Conservation (phyloP, 1,139 yeast genomes). For the Debaryomycetaceae sp. region DNA sequence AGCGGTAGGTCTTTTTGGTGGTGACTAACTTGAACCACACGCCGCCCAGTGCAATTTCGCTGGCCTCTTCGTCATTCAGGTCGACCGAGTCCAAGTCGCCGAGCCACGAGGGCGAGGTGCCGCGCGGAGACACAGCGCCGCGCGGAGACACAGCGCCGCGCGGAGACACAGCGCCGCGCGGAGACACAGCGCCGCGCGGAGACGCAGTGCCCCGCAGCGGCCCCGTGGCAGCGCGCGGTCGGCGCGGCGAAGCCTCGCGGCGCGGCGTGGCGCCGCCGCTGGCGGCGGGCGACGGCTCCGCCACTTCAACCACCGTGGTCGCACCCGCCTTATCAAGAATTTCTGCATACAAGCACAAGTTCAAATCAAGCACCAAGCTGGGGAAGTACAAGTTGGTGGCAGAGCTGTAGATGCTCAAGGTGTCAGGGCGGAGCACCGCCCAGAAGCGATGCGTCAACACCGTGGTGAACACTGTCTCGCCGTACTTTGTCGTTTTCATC, state of each 20-base stretch:
- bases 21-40: slow-evolving; percentile 58
- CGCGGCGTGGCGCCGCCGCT: slow-evolving; percentile 5
- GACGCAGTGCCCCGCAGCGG: too few relatives aligned
- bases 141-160: too few relatives aligned
- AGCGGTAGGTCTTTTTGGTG: slow-evolving; percentile 54
- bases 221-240: too few relatives aligned
- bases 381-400: slow-evolving; percentile 86
- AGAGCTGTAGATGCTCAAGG: slow-evolving; percentile 63
- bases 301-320: too few relatives aligned
- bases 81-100: slow-evolving; percentile 17
- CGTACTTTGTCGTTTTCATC: slow-evolving; percentile 43
- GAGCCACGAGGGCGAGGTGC: too few relatives aligned
- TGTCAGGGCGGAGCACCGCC: slow-evolving; percentile 71
- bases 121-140: too few relatives aligned
- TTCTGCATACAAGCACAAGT: slow-evolving; percentile 60
- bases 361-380: slow-evolving; percentile 63
- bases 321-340: slow-evolving; percentile 31
- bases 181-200: too few relatives aligned
- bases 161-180: too few relatives aligned
- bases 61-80: slow-evolving; percentile 26
- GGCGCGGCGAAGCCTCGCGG: too few relatives aligned
- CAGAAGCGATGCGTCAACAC: slow-evolving; percentile 50
- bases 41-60: slow-evolving; percentile 25
- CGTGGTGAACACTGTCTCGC: slow-evolving; percentile 34
- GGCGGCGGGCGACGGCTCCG: not conserved